Base-by-base conservation (phyloP, 1,284 basidiomycete species). In the Inonotus hispidus region DNA sequence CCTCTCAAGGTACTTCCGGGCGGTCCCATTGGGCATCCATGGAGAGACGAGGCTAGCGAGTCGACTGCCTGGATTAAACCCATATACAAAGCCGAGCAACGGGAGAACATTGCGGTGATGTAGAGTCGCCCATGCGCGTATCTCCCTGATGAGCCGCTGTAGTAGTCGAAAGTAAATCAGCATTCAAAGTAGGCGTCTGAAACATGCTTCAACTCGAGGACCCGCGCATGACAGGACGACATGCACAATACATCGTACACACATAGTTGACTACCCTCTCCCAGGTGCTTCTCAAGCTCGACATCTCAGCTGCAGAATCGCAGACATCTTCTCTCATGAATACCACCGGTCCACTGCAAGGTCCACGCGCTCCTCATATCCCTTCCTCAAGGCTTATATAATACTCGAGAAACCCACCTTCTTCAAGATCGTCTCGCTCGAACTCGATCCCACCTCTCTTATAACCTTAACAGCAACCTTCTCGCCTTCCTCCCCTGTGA, bases 21-120 rank as follows among this genome's bases (percentile, higher is more conserved):
- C 53, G 10, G 55, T 64, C 3, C 63, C 63, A 23, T 56, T 46
- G 1, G 59, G 49, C 63, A 64, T 64, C 63, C 63, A 64, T 2
- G 59, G 59, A 21, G 63, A 64, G 35, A 64, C 63, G 39, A 64
- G 58, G 49, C 59, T 60, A 27, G 63, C 59, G 13, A 61, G 59
- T 39, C 29, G 27, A 27, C 37, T 53, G 10, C 38, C 37, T 16
- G 53, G 27, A 35, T 29, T 32, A 14, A 64, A 64, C 10, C 59
- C 59, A 38, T 64, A 64, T 16, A 49, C 43, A 41, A 61, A 64
- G 35, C 63, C 63, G 16, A 53, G 49, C 32, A 64, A 46, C n/a
- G 46, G 45, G 16, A 64, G 52, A 38, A 64, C 56, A 39, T 64
- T 64, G 6, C 58, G 41, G 47, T 64, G 63, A 53, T 58, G 32